These are phyloP conservation scores for Chalaropsis thielavioides DNA, from an alignment of 2,329 filamentous ascomycete genomes.

Conservation along the genomic window DNA sequence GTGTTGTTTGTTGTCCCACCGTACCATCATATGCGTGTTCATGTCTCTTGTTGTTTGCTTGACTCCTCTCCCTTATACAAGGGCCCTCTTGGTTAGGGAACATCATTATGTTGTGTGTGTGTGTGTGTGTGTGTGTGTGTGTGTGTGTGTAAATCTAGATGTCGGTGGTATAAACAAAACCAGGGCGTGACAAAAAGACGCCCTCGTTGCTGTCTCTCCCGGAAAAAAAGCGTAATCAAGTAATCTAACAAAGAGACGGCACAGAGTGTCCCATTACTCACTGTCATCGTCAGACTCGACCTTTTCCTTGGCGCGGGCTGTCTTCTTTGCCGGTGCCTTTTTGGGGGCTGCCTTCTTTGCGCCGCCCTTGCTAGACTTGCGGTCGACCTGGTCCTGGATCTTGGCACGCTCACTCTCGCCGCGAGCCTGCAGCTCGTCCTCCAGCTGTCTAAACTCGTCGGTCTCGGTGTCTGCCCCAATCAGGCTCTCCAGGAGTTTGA, in stretches of 20 bases:
- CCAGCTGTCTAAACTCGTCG: slow-evolving; percentile 55
- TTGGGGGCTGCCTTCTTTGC: slow-evolving; percentile 24
- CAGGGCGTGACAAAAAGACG: background rate
- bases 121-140: background rate
- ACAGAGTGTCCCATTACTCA: background rate
- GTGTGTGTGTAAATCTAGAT: background rate
- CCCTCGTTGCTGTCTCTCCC: background rate
- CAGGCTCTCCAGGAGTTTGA: slow-evolving; percentile 80
- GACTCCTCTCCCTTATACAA: too few relatives aligned
- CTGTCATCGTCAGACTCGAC: slow-evolving; percentile 13
- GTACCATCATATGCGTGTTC: background rate
- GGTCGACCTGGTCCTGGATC: slow-evolving; percentile 64
- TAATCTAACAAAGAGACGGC: background rate
- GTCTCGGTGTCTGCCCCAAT: slow-evolving; percentile 68
- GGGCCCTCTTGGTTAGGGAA: too few relatives aligned
- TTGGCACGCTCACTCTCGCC: slow-evolving; percentile 60
- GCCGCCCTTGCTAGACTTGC: slow-evolving; percentile 49
- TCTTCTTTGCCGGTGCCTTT: slow-evolving; percentile 27
- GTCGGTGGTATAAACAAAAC: background rate
- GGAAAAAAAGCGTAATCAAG: background rate
- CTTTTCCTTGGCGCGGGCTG: slow-evolving; percentile 23
- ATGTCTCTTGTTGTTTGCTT: too few relatives aligned
- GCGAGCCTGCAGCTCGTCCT: slow-evolving; percentile 48
- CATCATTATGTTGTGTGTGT: background rate
- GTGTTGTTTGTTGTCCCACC: background rate